phyloP scores from a whole-genome alignment of 1,139 yeast species.

The Arxiozyma slooffiae region DNA sequence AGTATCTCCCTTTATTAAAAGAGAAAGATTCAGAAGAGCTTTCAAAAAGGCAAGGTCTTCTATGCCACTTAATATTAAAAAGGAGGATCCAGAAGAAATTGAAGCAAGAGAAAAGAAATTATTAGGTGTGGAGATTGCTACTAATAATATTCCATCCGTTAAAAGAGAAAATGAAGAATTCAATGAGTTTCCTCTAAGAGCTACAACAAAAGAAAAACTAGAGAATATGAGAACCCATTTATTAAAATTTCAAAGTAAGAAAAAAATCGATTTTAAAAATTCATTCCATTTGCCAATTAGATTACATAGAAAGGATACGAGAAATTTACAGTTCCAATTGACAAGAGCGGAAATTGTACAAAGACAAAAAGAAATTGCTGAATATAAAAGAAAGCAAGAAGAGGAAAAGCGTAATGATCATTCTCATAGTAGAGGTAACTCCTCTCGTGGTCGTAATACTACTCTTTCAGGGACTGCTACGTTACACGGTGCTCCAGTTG shows the following conservation, averaged over 20 bases:
- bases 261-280: conserved; percentile 57
- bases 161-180: conserved; percentile 24
- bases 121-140: conserved; percentile 18
- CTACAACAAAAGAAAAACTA: conserved; percentile 64
- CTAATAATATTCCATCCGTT: conserved; percentile 9
- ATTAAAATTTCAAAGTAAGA: conserved; percentile 66
- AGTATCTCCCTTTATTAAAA: conserved; percentile 31
- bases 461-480: background rate
- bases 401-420: conserved; percentile 5
- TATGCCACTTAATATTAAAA: conserved; percentile 21
- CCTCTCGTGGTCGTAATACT: background rate
- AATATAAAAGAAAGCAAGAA: conserved; percentile 29
- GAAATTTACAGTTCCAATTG: conserved; percentile 76
- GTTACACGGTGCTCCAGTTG: conserved; percentile 1
- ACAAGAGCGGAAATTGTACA: conserved; percentile 54
- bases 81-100: conserved; percentile 27
- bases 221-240: conserved; percentile 72
- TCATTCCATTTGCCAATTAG: conserved; percentile 76
- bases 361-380: conserved; percentile 35
- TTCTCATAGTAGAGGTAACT: background rate
- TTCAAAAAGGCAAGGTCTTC: conserved; percentile 23
- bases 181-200: conserved; percentile 42
- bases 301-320: conserved; percentile 85
- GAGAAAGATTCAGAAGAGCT: conserved; percentile 30
- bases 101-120: conserved; percentile 22